Conservation (phyloP, 805 yeast species). For the Lachancea meyersii region DNA sequence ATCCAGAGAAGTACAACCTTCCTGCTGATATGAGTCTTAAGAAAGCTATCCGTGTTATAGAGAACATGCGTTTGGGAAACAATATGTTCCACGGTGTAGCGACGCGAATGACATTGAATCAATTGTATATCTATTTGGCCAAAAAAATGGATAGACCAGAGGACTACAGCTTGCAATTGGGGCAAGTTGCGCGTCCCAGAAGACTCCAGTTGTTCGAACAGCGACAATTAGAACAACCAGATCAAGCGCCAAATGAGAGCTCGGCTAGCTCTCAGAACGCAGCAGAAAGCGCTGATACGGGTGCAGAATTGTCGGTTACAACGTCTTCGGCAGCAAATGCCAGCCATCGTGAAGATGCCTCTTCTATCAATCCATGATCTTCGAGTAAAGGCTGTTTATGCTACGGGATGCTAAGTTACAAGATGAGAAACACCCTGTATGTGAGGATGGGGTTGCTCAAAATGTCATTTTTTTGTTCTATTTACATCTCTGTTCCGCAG, state of each 20-base stretch:
- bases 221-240: neutral
- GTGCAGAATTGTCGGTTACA: too few relatives aligned
- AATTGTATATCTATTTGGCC: slow-evolving; percentile 25
- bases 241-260: neutral
- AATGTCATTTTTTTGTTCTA: neutral
- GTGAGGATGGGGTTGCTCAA: too few relatives aligned
- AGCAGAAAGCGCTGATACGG: too few relatives aligned
- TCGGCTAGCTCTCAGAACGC: neutral
- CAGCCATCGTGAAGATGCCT: too few relatives aligned
- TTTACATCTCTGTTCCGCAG: neutral
- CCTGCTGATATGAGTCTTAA: slow-evolving; percentile 16
- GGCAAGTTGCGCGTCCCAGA: slow-evolving; percentile 11
- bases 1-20: slow-evolving; percentile 20
- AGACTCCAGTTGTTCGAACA: slow-evolving; percentile 1
- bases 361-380: too few relatives aligned
- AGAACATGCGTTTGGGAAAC: slow-evolving; percentile 28
- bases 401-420: too few relatives aligned
- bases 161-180: slow-evolving; percentile 21
- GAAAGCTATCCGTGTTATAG: slow-evolving; percentile 23
- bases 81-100: slow-evolving; percentile 19
- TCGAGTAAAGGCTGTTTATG: too few relatives aligned
- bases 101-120: slow-evolving; percentile 21
- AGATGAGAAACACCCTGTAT: too few relatives aligned
- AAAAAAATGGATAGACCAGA: slow-evolving; percentile 20
- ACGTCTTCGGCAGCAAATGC: too few relatives aligned